Conservation (phyloP, 2,329 filamentous ascomycete genomes). For the Aspergillus viridinutans region DNA sequence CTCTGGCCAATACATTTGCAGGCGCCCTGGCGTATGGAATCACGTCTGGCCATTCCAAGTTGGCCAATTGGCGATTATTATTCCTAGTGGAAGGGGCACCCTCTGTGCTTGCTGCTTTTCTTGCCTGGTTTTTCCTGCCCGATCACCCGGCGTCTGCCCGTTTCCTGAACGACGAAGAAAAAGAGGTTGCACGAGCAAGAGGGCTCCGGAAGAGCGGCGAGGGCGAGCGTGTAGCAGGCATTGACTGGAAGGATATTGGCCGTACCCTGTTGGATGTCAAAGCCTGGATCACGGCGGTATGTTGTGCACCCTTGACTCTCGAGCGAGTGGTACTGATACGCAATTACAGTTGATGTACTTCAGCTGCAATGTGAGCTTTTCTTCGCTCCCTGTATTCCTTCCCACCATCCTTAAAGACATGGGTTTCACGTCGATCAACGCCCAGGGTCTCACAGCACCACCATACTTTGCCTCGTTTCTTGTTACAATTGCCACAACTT, state of each 20-base stretch:
- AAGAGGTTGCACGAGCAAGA: conserved; percentile 52
- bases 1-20: conserved; percentile 75
- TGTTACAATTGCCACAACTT: conserved; percentile 58
- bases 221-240: conserved; percentile 35
- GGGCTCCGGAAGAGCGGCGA: conserved; percentile 52
- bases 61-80: conserved; percentile 62
- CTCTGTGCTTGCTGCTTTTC: conserved; percentile 50
- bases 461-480: conserved; percentile 66
- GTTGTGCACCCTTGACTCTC: conserved; percentile 7
- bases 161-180: conserved; percentile 57
- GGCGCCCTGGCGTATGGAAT: conserved; percentile 64
- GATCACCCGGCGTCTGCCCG: conserved; percentile 50
- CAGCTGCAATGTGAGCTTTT: conserved; percentile 61
- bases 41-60: conserved; percentile 52
- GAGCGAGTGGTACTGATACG: not conserved
- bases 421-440: conserved; percentile 63
- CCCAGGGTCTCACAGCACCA: conserved; percentile 68
- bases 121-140: conserved; percentile 54
- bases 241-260: conserved; percentile 48
- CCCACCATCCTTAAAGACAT: conserved; percentile 61
- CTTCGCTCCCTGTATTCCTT: conserved; percentile 61
- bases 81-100: conserved; percentile 64
- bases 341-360: conserved; percentile 51
- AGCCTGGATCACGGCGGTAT: conserved; percentile 47
- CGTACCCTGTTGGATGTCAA: conserved; percentile 43